Percentiles rank a stretch among this genome's conserved stretches.
Conservation (phyloP, 495 filamentous ascomycete genomes). For the Copromyces sp. region DNA sequence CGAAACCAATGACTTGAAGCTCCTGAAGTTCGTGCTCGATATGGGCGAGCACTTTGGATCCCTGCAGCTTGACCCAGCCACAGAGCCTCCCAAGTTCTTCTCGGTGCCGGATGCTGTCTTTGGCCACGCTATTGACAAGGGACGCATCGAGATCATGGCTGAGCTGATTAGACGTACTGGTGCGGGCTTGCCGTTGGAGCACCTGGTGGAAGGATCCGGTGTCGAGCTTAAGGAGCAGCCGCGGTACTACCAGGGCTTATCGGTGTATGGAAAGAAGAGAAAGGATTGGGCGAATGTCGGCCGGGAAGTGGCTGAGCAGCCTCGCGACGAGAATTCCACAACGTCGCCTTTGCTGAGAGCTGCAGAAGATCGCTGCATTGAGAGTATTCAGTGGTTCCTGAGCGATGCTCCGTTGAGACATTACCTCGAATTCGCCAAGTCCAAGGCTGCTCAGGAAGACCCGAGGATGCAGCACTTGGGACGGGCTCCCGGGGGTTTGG, state of each 20-base stretch:
- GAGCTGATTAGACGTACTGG: slow-evolving; percentile 40
- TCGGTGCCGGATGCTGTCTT: slow-evolving; percentile 24
- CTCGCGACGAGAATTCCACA: slow-evolving; percentile 8
- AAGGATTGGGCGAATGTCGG: slow-evolving; percentile 49
- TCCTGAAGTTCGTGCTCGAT: slow-evolving; percentile 30
- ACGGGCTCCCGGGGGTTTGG: slow-evolving; percentile 44
- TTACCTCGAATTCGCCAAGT: slow-evolving; percentile 53
- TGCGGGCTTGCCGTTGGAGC: slow-evolving; percentile 53
- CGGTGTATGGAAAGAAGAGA: slow-evolving; percentile 60
- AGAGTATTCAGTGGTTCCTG: slow-evolving; percentile 59
- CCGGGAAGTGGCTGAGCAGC: slow-evolving; percentile 23
- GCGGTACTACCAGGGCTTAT: slow-evolving; percentile 60
- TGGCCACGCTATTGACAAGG: slow-evolving; percentile 16
- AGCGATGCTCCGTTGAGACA: slow-evolving; percentile 50
- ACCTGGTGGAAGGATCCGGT: slow-evolving; percentile 49
- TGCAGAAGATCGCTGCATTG: slow-evolving; percentile 45
- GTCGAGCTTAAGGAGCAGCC: slow-evolving; percentile 48
- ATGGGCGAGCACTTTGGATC: slow-evolving; percentile 17
- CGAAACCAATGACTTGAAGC: slow-evolving; percentile 18
- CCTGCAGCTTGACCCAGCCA: slow-evolving; percentile 15
- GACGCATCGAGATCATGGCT: slow-evolving; percentile 30
- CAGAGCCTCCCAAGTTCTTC: slow-evolving; percentile 22
- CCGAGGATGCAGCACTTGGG: slow-evolving; percentile 44
- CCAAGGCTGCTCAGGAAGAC: slow-evolving; percentile 42
- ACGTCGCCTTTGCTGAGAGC: slow-evolving; percentile 50